These are phyloP conservation scores for Fusarium sp. DNA, from an alignment of 2,329 filamentous ascomycete genomes.

Conservation along the genomic window DNA sequence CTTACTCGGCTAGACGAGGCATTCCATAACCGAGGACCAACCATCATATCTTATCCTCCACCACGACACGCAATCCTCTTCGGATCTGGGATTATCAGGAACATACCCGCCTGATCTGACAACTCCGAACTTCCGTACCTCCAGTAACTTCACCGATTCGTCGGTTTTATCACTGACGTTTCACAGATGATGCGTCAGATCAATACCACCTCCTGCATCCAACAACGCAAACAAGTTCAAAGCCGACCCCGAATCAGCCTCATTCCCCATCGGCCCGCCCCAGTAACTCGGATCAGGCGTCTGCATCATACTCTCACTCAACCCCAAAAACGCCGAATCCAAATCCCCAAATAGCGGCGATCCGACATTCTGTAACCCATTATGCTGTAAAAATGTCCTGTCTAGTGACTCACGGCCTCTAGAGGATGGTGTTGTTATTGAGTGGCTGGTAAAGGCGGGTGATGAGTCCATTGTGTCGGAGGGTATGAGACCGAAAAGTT, in stretches of 20 bases:
- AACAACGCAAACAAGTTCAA: conserved; percentile 64
- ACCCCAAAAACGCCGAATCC: conserved; percentile 53
- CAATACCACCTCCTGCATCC: conserved; percentile 64
- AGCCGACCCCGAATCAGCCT: conserved; percentile 57
- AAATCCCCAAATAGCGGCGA: conserved; percentile 52
- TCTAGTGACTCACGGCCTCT: conserved; percentile 44
- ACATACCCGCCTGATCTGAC: background rate
- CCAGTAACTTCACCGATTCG: background rate
- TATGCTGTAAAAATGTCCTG: conserved; percentile 45
- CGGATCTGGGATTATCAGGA: background rate
- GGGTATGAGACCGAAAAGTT: conserved; percentile 63
- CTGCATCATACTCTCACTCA: conserved; percentile 54
- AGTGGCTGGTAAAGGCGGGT: conserved; percentile 9
- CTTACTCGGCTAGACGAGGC: conserved; percentile 17
- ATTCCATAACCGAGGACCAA: background rate
- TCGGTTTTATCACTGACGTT: background rate
- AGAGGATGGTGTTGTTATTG: conserved; percentile 20
- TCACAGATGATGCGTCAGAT: conserved; percentile 58
- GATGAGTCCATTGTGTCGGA: conserved; percentile 33
- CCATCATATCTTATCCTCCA: background rate
- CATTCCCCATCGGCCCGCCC: conserved; percentile 52
- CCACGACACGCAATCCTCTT: background rate
- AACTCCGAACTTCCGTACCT: conserved; percentile 23
- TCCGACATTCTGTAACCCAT: conserved; percentile 41
- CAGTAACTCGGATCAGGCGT: conserved; percentile 57